Evolutionary conservation across 108 stramenopile genomes (phyloP).

Genomic region (Aureococcus anophagefferens): DNA sequence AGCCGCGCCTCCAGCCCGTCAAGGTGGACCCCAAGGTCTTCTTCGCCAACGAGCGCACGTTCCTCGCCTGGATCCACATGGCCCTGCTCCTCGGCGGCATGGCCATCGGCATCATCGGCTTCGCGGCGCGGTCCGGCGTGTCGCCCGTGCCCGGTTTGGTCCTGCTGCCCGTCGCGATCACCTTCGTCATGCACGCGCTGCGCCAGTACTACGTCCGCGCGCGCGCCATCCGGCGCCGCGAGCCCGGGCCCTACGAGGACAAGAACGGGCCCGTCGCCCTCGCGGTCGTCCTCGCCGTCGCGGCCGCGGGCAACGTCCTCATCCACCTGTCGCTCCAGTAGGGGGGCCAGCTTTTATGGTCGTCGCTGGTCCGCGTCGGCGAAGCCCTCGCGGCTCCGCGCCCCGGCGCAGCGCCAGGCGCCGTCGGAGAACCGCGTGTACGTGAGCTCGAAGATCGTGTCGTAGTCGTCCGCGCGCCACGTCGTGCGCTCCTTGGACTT

Average conservation of each 20-base stretch:
- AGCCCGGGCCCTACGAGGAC: slow-evolving; percentile 82
- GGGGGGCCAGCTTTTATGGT: too few species aligned
- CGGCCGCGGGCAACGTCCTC: slow-evolving; percentile 63
- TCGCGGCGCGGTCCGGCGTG: slow-evolving; percentile 28
- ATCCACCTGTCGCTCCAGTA: slow-evolving; percentile 47
- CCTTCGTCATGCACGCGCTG: slow-evolving; percentile 74
- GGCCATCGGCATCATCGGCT: slow-evolving; percentile 66
- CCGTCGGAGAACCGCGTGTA: too few species aligned
- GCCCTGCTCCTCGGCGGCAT: slow-evolving; percentile 67
- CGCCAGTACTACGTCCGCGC: slow-evolving; percentile 64
- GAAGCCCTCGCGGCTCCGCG: too few species aligned
- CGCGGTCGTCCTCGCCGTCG: slow-evolving; percentile 61
- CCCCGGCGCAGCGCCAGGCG: too few species aligned
- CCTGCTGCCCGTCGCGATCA: slow-evolving; percentile 69
- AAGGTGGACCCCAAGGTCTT: slow-evolving; percentile 78
- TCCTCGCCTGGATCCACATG: slow-evolving; percentile 84
- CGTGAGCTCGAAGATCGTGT: too few species aligned
- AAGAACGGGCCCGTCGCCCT: slow-evolving; percentile 67
- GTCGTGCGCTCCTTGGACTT: too few species aligned
- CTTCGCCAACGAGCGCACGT: slow-evolving; percentile 92
- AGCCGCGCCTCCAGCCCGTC: slow-evolving; percentile 63
- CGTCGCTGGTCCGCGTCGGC: too few species aligned
- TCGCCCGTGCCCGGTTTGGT: slow-evolving; percentile 56
- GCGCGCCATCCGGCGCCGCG: slow-evolving; percentile 66
- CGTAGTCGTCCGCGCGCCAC: too few species aligned